phyloP scores from a whole-genome alignment of 2,329 filamentous ascomycete species.

The Phialophora tarda region DNA sequence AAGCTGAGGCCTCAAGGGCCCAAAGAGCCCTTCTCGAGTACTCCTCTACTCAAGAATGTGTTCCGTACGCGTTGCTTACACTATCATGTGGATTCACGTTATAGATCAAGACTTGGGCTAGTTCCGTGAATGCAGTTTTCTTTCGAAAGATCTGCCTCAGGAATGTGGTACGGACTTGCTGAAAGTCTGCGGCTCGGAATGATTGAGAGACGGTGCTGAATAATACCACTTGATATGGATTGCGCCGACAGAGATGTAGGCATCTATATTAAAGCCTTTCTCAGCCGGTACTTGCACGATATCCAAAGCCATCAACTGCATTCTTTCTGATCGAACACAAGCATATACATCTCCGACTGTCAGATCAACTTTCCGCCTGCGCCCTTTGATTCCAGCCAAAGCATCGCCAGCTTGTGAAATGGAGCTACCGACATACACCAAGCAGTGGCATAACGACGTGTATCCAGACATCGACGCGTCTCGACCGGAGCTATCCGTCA shows the following conservation, averaged over 20 bases:
- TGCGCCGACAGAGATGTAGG: neutral
- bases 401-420: neutral
- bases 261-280: neutral
- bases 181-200: neutral
- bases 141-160: neutral
- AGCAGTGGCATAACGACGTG: constrained; percentile 44
- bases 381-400: neutral
- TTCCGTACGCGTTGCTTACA: neutral
- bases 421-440: constrained; percentile 42
- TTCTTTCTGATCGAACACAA: neutral
- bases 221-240: neutral
- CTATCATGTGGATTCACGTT: neutral
- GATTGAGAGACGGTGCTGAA: neutral
- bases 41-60: neutral
- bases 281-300: neutral
- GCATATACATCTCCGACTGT: neutral
- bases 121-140: neutral
- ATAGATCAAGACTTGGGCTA: neutral
- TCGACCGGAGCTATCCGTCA: constrained; percentile 41
- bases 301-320: neutral
- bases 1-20: neutral
- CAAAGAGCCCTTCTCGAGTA: neutral
- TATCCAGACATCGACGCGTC: constrained; percentile 51
- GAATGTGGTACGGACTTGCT: neutral
- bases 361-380: neutral